phyloP scores from a whole-genome alignment of 805 yeast species.

The Monosporozyma aerobia region DNA sequence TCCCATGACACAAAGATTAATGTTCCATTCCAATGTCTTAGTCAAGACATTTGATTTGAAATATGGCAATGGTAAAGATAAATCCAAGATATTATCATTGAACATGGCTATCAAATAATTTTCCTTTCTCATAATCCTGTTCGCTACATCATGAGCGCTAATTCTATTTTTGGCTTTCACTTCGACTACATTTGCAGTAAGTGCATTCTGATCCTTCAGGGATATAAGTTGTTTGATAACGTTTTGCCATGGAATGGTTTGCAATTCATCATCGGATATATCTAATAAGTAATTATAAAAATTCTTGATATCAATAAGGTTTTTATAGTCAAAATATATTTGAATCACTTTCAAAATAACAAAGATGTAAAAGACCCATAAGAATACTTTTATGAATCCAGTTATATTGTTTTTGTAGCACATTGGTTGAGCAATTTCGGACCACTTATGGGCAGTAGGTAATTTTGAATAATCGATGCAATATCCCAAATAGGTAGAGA shows the following conservation, averaged over 20 bases:
- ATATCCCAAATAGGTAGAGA: constrained; percentile 69
- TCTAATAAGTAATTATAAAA: constrained; percentile 67
- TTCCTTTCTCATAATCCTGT: constrained; percentile 90
- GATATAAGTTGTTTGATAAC: constrained; percentile 68
- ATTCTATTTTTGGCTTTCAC: constrained; percentile 63
- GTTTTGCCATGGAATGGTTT: constrained; percentile 88
- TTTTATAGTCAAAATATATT: constrained; percentile 52
- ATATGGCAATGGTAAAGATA: constrained; percentile 48
- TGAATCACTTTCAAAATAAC: constrained; percentile 45
- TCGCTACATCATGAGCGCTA: constrained; percentile 91
- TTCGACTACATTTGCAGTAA: constrained; percentile 40
- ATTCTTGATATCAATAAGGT: constrained; percentile 62
- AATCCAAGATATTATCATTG: constrained; percentile 64
- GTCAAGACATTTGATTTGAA: constrained; percentile 46
- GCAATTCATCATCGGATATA: constrained; percentile 72
- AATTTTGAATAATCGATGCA: constrained; percentile 64
- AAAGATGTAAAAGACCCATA: constrained; percentile 52
- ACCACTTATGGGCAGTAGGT: constrained; percentile 22
- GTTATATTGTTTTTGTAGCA: constrained; percentile 38
- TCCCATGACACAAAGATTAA: constrained; percentile 79
- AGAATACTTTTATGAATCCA: constrained; percentile 44
- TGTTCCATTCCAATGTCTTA: constrained; percentile 88
- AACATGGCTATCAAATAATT: constrained; percentile 86
- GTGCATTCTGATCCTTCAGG: constrained; percentile 72
- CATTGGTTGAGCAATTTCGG: constrained; percentile 32